phyloP scores from a whole-genome alignment of 768 basidiomycete genomes.

The Trametes cinnabarina region DNA sequence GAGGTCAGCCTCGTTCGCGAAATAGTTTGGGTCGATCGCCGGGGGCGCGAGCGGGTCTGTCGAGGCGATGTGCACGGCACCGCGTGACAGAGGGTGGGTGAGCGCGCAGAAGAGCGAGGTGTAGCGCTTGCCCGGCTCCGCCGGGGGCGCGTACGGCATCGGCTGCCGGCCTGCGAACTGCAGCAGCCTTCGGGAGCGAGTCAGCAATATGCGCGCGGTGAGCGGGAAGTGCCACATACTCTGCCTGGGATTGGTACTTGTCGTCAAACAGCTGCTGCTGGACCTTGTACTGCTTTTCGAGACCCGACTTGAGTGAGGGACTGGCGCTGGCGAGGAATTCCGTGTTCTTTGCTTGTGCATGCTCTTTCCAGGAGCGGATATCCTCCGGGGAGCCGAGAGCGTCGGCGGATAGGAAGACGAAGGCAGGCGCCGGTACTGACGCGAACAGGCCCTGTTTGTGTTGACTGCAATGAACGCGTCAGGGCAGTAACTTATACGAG shows the following conservation, averaged over 20 bases:
- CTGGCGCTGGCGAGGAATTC: neutral
- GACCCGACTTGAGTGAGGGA: neutral
- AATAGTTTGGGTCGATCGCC: slow-evolving; percentile 4
- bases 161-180: neutral
- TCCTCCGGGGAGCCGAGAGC: neutral
- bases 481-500: neutral
- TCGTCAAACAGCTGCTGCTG: slow-evolving; percentile 49
- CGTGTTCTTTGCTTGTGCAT: neutral
- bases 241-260: neutral
- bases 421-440: neutral
- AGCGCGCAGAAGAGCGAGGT: neutral
- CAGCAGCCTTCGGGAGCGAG: neutral
- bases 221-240: neutral
- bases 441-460: neutral
- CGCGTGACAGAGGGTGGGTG: slow-evolving; percentile 3
- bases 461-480: neutral
- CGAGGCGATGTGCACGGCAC: slow-evolving; percentile 4
- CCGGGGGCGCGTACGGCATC: neutral
- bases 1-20: slow-evolving; percentile 18
- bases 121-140: neutral
- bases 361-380: neutral
- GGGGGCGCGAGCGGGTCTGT: slow-evolving; percentile 3
- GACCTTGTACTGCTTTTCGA: slow-evolving; percentile 15
- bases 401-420: neutral
- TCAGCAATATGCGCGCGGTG: neutral